Evolutionary conservation across 805 yeast genomes (phyloP), one percentile per base, ranked within the genome.

Genomic region (Groenewaldozyma salmanticensis): DNA sequence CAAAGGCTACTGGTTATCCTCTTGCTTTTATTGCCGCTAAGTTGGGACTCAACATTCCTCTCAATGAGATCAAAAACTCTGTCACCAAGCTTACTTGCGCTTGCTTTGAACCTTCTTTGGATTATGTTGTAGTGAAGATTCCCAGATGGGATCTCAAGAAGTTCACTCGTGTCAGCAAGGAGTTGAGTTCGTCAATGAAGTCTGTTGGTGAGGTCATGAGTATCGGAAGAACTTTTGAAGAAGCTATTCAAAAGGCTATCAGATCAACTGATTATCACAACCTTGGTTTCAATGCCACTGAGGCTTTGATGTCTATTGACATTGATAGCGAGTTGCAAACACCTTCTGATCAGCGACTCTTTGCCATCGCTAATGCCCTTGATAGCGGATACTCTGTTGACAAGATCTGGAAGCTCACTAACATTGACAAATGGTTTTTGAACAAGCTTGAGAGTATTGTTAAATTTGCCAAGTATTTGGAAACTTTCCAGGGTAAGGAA

Each of bases 191-290:
- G 1, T 78, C 95, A 22, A 90, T 90, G 98, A 90, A 90, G 68
- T 87, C 96, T 47, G 97, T 90, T 51, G 98, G 98, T 71, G 98
- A 90, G 65, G 97, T 92, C 40, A 90, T 90, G 98, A 75, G 90
- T 52, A 85, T 90, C 58, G 98, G 98, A 58, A 75, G 98, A 64
- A 90, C 94, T 21, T 90, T 90, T 52, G 98, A 90, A 66, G 98
- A 90, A 62, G 95, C 96, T 6, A 84, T 90, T 50, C 98, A 92
- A 65, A 90, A 90, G 68, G 98, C 97, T 43, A 87, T 92, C 52
- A 76, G 98, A 65, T 83, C 95, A 15, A 87, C 95, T 27, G 98
- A 92, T 60, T 90, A 92, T 65, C 94, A 83, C 49, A 92, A 92
- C 71, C 69, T 87, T 54, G 99, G 99, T 45, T 92, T 92, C 78